Percentiles rank a stretch among this genome's conserved stretches.
Conservation (phyloP, 73 alveolate species). For the Paramecium sexaurelia region DNA sequence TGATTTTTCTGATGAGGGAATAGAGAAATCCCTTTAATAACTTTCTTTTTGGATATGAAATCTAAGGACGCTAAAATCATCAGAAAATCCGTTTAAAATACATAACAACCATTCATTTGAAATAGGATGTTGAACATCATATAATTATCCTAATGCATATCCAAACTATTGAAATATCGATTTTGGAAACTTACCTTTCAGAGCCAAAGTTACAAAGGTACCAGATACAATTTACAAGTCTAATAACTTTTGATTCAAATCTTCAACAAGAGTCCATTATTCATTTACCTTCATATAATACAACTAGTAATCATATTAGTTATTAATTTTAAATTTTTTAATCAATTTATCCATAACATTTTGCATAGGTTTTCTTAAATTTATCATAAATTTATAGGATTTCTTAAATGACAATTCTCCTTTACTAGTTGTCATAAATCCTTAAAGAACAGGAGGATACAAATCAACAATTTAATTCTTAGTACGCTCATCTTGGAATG, state of each 20-base stretch:
- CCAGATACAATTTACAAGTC: slow-evolving; percentile 54
- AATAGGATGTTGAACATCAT: slow-evolving; percentile 40
- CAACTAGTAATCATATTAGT: background rate
- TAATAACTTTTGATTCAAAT: slow-evolving; percentile 41
- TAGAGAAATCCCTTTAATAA: background rate
- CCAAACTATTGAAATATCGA: background rate
- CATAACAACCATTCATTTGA: slow-evolving; percentile 59
- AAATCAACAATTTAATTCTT: slow-evolving; percentile 74
- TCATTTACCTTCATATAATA: slow-evolving; percentile 48
- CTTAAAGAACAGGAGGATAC: slow-evolving; percentile 75
- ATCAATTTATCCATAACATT: slow-evolving; percentile 32
- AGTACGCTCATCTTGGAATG: slow-evolving; percentile 62
- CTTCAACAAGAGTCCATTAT: slow-evolving; percentile 42
- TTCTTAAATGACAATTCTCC: slow-evolving; percentile 47
- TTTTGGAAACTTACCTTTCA: slow-evolving; percentile 21
- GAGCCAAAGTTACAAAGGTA: slow-evolving; percentile 29
- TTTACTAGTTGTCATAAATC: slow-evolving; percentile 22
- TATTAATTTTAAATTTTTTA: slow-evolving; percentile 36
- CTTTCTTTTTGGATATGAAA: slow-evolving; percentile 47
- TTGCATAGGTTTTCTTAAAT: slow-evolving; percentile 31
- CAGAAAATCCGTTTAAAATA: background rate
- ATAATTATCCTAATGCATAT: background rate
- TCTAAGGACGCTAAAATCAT: slow-evolving; percentile 11
- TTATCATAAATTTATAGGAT: slow-evolving; percentile 49
- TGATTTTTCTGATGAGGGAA: background rate